Evolutionary conservation across 2,329 filamentous ascomycete species (phyloP).

Genomic region (Colletotrichum australisinense): DNA sequence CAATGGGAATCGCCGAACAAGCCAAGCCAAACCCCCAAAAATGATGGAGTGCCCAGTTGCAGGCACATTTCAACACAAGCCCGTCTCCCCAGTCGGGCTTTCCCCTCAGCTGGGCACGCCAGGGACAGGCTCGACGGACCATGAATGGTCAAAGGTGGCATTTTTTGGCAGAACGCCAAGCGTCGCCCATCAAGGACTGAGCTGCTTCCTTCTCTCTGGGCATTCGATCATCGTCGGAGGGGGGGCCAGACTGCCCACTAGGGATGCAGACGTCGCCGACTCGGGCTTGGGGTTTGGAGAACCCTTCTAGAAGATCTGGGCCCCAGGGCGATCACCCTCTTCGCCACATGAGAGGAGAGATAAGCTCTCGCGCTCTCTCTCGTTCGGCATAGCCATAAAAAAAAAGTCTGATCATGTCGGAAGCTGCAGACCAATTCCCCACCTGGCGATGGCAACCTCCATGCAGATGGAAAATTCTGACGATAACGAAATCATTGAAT

Average conservation of each 20-base stretch:
- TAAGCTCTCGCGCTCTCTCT: neutral
- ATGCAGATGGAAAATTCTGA: conserved; percentile 3
- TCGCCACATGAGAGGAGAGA: neutral
- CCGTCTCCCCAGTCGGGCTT: neutral
- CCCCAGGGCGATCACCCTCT: neutral
- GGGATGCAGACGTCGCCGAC: neutral
- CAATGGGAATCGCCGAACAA: neutral
- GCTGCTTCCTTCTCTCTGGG: neutral
- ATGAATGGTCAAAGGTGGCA: neutral
- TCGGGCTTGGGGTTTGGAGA: neutral
- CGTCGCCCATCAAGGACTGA: neutral
- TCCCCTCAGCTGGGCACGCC: neutral
- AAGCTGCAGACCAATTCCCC: neutral
- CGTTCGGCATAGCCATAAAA: neutral
- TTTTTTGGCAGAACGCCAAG: neutral
- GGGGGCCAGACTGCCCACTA: neutral
- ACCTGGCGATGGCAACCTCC: neutral
- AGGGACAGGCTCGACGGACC: neutral
- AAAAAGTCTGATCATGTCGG: neutral
- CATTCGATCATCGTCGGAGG: neutral
- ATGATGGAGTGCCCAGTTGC: neutral
- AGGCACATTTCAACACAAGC: neutral
- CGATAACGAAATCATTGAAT: neutral
- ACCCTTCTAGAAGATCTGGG: neutral
- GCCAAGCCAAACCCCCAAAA: neutral